Evolutionary conservation across 352 stramenopile genomes (phyloP).

Genomic region (Phytopythium cucurbitacearum): DNA sequence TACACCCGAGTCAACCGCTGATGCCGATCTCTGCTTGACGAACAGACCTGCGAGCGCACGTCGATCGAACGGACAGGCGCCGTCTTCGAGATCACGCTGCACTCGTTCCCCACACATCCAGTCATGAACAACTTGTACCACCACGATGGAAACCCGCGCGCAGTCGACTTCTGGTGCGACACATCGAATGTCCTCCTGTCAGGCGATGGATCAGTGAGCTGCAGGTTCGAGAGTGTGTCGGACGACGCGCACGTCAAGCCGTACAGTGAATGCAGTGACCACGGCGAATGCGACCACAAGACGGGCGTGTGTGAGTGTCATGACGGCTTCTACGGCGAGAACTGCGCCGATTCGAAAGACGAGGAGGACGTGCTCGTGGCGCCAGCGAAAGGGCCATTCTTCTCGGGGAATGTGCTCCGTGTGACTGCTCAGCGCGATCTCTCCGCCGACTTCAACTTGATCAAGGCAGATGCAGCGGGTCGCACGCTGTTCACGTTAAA

Average conservation of each 20-base stretch:
- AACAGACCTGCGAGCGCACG: conserved; percentile 32
- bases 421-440: conserved; percentile 38
- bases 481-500: conserved; percentile 60
- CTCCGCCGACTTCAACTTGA: conserved; percentile 61
- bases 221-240: conserved; percentile 37
- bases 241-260: conserved; percentile 43
- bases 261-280: conserved; percentile 58
- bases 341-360: conserved; percentile 65
- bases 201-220: conserved; percentile 12
- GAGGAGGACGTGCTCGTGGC: conserved; percentile 54
- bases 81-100: conserved; percentile 54
- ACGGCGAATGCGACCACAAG: conserved; percentile 44
- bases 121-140: conserved; percentile 80
- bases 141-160: conserved; percentile 53
- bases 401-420: conserved; percentile 62
- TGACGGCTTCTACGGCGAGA: conserved; percentile 61
- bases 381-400: conserved; percentile 48
- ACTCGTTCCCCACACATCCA: conserved; percentile 60
- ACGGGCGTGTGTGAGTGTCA: conserved; percentile 56
- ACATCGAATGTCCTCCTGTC: conserved; percentile 2
- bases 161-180: conserved; percentile 59
- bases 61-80: conserved; percentile 19
- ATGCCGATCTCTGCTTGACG: not conserved
- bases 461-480: conserved; percentile 50
- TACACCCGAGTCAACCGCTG: not conserved